Base-by-base conservation (phyloP, 768 basidiomycete species). In the Cystobasidium tubakii region DNA sequence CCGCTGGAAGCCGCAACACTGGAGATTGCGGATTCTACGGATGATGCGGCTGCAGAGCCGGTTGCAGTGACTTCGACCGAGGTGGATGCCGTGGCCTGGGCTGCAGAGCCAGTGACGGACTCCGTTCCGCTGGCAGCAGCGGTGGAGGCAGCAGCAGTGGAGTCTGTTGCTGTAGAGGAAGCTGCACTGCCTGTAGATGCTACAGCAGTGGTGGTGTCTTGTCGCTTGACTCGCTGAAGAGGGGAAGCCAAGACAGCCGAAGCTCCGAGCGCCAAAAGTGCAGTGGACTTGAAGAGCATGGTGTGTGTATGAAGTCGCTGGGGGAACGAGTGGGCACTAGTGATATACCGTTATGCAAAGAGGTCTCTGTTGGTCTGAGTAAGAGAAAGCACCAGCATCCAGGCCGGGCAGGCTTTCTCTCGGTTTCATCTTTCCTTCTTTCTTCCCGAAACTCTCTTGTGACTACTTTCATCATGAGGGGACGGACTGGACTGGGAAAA, bases 161-260 rank as follows among this genome's bases (percentile, higher is more conserved):
- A 31, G 34, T 63, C 62, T 23, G 62, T 63, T n/a, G 62, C 65
- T 66, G 65, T n/a, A 9, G 65, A 36, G 21, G 44, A 9, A 10
- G 66, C 39, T 42, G 21, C 46, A 23, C 7, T 44, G 29, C 17
- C 53, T 31, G 53, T 36, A 4, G 33, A n/a, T 3, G 54, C 29
- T 12, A 9, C 53, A 57, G 21, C 31, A 9, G 55, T 43, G 19
- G 44, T 57, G 6, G 27, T 50, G n/a, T 50, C 57, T 60, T 60
- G 57, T 71, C 55, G 60, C 69, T 60, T 71, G 69, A 60, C 57
- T 29, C 33, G 25, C 27, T 60, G 55, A 55, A 71, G 55, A n/a
- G 69, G 69, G n/a, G 69, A 57, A 21, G 69, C 69, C 19, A 71
- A 25, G 55, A 25, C 69, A 36, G 69, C 50, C 23, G 69, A 71